Conservation (phyloP, 108 stramenopile species). For the Pseudonitzschia multiseries region DNA sequence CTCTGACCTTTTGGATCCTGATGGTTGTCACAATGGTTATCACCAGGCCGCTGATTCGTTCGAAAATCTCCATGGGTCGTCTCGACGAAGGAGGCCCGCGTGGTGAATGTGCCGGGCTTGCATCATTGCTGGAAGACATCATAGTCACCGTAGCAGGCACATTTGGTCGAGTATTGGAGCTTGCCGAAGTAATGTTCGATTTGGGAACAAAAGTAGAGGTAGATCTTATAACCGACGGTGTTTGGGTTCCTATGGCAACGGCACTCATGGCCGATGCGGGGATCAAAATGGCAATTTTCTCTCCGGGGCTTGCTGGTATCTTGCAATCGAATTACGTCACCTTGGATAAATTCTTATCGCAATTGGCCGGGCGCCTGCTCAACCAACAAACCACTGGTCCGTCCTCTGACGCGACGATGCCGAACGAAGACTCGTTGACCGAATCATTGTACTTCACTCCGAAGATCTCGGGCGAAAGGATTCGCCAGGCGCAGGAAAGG, state of each 20-base stretch:
- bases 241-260: slow-evolving; percentile 87
- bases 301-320: slow-evolving; percentile 88
- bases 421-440: slow-evolving; percentile 22
- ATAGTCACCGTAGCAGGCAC: slow-evolving; percentile 46
- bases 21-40: background rate
- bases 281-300: slow-evolving; percentile 88
- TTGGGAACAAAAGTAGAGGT: slow-evolving; percentile 51
- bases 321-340: slow-evolving; percentile 82
- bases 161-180: slow-evolving; percentile 64
- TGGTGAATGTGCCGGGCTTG: slow-evolving; percentile 83
- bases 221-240: slow-evolving; percentile 82
- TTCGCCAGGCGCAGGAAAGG: slow-evolving; percentile 66
- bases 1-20: background rate
- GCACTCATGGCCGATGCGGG: slow-evolving; percentile 86
- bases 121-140: slow-evolving; percentile 74
- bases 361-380: slow-evolving; percentile 62
- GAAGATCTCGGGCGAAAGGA: slow-evolving; percentile 36
- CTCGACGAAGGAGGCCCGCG: slow-evolving; percentile 87
- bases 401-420: background rate
- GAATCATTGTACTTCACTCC: slow-evolving; percentile 62
- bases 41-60: slow-evolving; percentile 72
- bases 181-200: slow-evolving; percentile 73
- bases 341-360: slow-evolving; percentile 72
- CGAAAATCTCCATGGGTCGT: slow-evolving; percentile 82
- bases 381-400: background rate